Evolutionary conservation across 768 basidiomycete genomes (phyloP), one percentile per base, ranked within the genome.

Genomic region (Lactifluus echinatus): DNA sequence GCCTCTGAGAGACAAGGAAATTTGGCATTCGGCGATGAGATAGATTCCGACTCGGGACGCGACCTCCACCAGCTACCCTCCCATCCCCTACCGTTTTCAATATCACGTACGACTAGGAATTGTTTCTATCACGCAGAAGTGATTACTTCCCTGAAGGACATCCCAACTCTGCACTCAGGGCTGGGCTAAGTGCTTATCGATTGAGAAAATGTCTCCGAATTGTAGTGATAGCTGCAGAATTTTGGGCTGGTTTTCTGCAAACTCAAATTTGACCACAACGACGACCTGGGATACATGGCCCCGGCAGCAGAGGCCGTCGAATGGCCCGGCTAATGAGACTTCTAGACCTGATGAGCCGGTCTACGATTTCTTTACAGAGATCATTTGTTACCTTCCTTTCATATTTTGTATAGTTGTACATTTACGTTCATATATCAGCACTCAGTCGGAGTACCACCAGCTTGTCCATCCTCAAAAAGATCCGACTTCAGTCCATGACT

Each of bases 101-200:
- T n/a, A n/a, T n/a, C n/a, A n/a, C n/a, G n/a, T n/a, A n/a, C n/a
- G n/a, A n/a, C n/a, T n/a, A n/a, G n/a, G 0, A 92, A 87, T 63
- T 90, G 87, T 67, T 93, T 93, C 74, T 93, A 93, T 66, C 85
- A 86, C 26, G 90, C 90, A 7, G 86, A 89, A 65, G 89, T 93
- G 6, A 76, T 89, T 45, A 76, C 81, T n/a, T 79, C 81, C 10
- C 89, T 87, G 4, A 72, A 64, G 47, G 78, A 77, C 50, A 65
- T 72, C 28, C 71, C 68, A 23, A n/a, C n/a, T n/a, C n/a, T n/a
- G n/a, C n/a, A 68, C 70, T 0, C 56, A 64, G 3, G 67, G 68
- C 51, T 69, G 77, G 24, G 77, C n/a, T 78, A 59, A 70, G 74
- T 67, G 19, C 45, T 37, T 26, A 46, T 55, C 29, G 50, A 39